Conservation (phyloP, 306 rosid species). For the Sindora glabra region DNA sequence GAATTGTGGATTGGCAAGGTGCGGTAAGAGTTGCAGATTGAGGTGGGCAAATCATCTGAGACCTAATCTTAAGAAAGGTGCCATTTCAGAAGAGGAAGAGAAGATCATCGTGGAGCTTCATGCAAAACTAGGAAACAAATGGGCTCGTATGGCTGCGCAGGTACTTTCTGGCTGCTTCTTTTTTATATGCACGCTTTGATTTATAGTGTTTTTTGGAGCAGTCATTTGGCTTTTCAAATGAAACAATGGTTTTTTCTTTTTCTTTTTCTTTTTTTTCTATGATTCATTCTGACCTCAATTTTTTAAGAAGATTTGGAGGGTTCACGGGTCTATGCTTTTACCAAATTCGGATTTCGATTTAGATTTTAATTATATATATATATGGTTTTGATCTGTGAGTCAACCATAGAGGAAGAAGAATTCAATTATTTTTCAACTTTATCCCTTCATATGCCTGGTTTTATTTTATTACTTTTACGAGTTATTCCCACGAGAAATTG, state of each 20-base stretch:
- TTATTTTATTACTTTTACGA: background rate
- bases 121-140: conserved; percentile 74
- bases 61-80: conserved; percentile 71
- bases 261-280: background rate
- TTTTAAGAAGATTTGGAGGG: background rate
- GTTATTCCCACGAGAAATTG: too few relatives aligned
- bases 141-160: conserved; percentile 90
- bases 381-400: too few relatives aligned
- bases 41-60: conserved; percentile 88
- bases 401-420: background rate
- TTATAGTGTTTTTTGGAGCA: background rate
- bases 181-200: background rate
- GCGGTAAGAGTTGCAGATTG: conserved; percentile 87
- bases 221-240: background rate
- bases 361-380: too few relatives aligned
- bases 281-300: too few relatives aligned
- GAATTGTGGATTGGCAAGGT: conserved; percentile 48
- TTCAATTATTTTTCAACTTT: background rate
- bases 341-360: background rate
- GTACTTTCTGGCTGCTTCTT: conserved; percentile 8
- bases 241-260: background rate
- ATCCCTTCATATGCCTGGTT: background rate
- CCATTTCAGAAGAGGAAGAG: conserved; percentile 58
- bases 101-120: conserved; percentile 58
- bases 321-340: background rate